phyloP scores from a whole-genome alignment of 1,139 yeast genomes.

The Spencermartinsiella ligniputridi region DNA sequence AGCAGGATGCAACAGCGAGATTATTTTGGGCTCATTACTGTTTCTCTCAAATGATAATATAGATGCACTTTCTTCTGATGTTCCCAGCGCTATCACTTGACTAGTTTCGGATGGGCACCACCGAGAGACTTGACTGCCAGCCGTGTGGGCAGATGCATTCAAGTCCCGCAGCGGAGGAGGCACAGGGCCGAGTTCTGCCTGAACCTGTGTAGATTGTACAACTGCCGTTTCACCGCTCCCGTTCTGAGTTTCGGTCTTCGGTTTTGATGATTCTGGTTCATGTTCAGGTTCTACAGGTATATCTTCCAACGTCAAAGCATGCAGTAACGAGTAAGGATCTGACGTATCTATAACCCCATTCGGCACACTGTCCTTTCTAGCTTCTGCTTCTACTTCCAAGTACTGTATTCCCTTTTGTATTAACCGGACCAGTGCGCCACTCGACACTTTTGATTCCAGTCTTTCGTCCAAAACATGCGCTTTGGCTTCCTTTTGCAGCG shows the following conservation, averaged over 20 bases:
- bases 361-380: background rate
- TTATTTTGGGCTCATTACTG: background rate
- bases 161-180: slow-evolving; percentile 5
- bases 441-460: slow-evolving; percentile 47
- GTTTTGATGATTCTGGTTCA: background rate
- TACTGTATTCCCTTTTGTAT: slow-evolving; percentile 84
- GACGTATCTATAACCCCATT: background rate
- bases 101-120: slow-evolving; percentile 21
- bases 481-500: slow-evolving; percentile 70
- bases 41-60: slow-evolving; percentile 8
- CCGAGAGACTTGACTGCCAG: slow-evolving; percentile 20
- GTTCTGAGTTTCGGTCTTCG: background rate
- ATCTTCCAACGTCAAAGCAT: slow-evolving; percentile 2
- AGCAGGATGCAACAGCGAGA: slow-evolving; percentile 7
- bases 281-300: background rate
- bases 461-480: slow-evolving; percentile 55
- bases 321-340: background rate
- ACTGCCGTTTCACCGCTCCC: background rate
- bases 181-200: slow-evolving; percentile 1
- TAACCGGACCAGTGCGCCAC: slow-evolving; percentile 75
- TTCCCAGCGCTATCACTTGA: slow-evolving; percentile 21
- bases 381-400: slow-evolving; percentile 48
- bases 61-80: slow-evolving; percentile 10
- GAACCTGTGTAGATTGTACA: too few relatives aligned
- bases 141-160: slow-evolving; percentile 8